A percentile compares a stretch with the other conserved stretches of the same genome.
phyloP scores from a whole-genome alignment of 2,329 filamentous ascomycete genomes.

The Xylariaceae sp. region DNA sequence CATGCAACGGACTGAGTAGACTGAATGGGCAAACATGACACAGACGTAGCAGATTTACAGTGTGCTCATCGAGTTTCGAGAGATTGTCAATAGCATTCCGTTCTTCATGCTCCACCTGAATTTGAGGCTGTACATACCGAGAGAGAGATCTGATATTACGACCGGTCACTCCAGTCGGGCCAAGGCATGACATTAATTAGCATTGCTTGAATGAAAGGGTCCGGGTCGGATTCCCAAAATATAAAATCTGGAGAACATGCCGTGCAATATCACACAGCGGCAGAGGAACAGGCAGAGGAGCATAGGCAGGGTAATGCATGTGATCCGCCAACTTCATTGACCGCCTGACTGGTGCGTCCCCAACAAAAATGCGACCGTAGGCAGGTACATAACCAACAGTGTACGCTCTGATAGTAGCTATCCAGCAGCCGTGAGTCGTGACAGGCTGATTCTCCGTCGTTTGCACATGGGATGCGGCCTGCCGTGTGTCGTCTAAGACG shows the following conservation, averaged over 20 bases:
- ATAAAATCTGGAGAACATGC: background rate
- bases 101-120: background rate
- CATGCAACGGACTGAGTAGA: background rate
- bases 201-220: background rate
- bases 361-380: background rate
- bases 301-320: background rate
- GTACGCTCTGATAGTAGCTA: too few species aligned
- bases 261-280: background rate
- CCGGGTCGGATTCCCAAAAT: background rate
- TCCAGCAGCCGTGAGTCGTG: background rate
- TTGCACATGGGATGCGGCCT: background rate
- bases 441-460: background rate
- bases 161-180: background rate
- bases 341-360: background rate
- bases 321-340: background rate
- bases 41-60: background rate
- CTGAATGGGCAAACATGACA: background rate
- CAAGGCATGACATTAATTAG: background rate
- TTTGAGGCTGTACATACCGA: background rate
- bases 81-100: background rate
- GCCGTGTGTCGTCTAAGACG: background rate
- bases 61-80: background rate
- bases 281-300: background rate
- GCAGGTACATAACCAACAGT: background rate
- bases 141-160: background rate